Base-by-base conservation (phyloP, 768 basidiomycete species). In the Sutorius australiensis region DNA sequence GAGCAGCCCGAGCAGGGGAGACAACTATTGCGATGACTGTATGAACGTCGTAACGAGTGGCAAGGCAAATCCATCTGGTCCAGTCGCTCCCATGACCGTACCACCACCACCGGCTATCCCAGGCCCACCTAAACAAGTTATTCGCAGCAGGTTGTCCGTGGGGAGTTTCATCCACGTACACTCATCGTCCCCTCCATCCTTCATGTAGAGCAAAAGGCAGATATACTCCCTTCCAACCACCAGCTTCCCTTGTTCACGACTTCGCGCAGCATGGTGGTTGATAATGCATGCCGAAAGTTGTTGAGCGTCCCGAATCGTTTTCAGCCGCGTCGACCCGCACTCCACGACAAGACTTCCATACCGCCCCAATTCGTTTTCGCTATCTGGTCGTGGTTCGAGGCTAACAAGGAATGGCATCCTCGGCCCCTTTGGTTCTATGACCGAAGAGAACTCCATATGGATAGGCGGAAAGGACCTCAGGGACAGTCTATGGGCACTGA, bases 211-310 rank as follows among this genome's bases (percentile, higher is more conserved):
- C 9, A 46, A 44, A 28, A 54, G 34, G 24, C 44, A 54, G n/a
- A 54, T 54, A 24, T 54, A 46, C 2, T 54, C 52, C 32, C 14
- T 21, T 12, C 44, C 52, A 3, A 40, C 42, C 9, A 46, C 19
- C 27, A 54, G 21, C 32, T 17, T 55, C 27, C 54, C 54, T 46
- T 55, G 31, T 1, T 27, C 24, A 24, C 24, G 24, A 24, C 24
- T 28, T 21, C 12, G 24, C 12, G 24, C 21, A 7, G 16, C 51
- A 17, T 53, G 38, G 19, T 54, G 43, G 37, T 54, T 54, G 37
- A 54, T 45, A 4, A 54, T 40, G 24, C 51, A 54, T n/a, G 14
- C 53, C 2, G 53, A 54, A 31, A 54, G 43, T 21, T 24, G 51
- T n/a, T 16, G 36, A 34, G 53, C 53, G 5, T n/a, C 13, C 1